Evolutionary conservation across 805 yeast species (phyloP).

Genomic region (Monosporozyma yasuniensis): DNA sequence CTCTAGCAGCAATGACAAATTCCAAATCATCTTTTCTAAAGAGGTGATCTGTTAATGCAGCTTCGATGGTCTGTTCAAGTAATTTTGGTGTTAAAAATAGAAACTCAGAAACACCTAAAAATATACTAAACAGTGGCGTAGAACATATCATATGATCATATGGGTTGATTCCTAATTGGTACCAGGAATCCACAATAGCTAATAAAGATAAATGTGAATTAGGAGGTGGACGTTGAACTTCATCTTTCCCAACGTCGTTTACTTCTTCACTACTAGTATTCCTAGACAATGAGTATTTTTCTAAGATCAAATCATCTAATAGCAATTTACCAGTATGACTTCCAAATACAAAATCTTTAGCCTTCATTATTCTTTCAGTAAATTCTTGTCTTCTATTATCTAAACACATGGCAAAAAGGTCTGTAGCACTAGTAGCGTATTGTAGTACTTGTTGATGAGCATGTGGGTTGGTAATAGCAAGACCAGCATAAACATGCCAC

Average conservation of each 20-base stretch:
- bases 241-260: slow-evolving; percentile 1
- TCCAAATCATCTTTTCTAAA: slow-evolving; percentile 88
- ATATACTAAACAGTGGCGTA: slow-evolving; percentile 86
- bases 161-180: slow-evolving; percentile 72
- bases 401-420: slow-evolving; percentile 74
- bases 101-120: slow-evolving; percentile 89
- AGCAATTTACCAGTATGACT: slow-evolving; percentile 50
- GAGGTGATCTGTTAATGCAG: slow-evolving; percentile 53
- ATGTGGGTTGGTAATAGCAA: slow-evolving; percentile 90
- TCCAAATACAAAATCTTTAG: slow-evolving; percentile 70
- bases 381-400: slow-evolving; percentile 55
- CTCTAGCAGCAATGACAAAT: slow-evolving; percentile 81
- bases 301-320: slow-evolving; percentile 70
- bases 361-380: slow-evolving; percentile 47
- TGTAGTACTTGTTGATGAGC: slow-evolving; percentile 89
- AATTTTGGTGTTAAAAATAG: slow-evolving; percentile 76
- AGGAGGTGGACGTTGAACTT: slow-evolving; percentile 32
- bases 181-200: slow-evolving; percentile 94
- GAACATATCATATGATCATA: slow-evolving; percentile 96
- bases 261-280: slow-evolving; percentile 50
- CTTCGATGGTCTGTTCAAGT: slow-evolving; percentile 70
- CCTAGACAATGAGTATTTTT: slow-evolving; percentile 65
- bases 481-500: slow-evolving; percentile 97
- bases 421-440: slow-evolving; percentile 77
- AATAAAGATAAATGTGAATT: slow-evolving; percentile 84